Conservation (phyloP, 768 basidiomycete genomes). For the Tylopilus rubrobrunneus region DNA sequence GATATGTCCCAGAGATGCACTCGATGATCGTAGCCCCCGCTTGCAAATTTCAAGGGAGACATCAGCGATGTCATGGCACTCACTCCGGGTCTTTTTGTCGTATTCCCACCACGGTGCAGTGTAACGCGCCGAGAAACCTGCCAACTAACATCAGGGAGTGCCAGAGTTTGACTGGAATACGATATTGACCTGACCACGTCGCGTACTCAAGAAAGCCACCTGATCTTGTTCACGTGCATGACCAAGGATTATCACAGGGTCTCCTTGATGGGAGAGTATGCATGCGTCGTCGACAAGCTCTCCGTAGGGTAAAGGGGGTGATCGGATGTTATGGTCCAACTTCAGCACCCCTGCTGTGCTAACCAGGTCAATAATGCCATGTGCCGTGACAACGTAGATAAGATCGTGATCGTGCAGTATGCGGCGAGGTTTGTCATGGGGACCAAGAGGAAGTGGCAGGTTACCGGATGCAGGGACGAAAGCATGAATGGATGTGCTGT, state of each 20-base stretch:
- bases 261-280: conserved; percentile 26
- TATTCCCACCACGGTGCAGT: conserved; percentile 30
- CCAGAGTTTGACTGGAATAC: not conserved
- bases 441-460: conserved; percentile 20
- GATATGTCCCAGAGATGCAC: conserved; percentile 46
- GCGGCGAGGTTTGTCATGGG: conserved; percentile 39
- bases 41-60: conserved; percentile 42
- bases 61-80: conserved; percentile 41
- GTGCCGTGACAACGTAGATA: conserved; percentile 36
- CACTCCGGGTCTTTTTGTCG: conserved; percentile 38
- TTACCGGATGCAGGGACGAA: not conserved
- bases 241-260: conserved; percentile 32
- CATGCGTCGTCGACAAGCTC: conserved; percentile 44
- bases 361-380: conserved; percentile 34
- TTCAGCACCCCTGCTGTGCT: conserved; percentile 17
- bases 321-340: conserved; percentile 15
- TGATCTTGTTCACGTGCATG: conserved; percentile 38
- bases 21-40: conserved; percentile 46
- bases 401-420: conserved; percentile 24
- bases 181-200: conserved; percentile 23
- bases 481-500: not conserved
- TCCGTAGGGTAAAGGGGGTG: conserved; percentile 19
- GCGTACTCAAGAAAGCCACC: conserved; percentile 22
- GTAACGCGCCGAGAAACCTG: conserved; percentile 9
- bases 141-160: conserved; percentile 3